Percentiles rank a stretch among this genome's conserved stretches.
Evolutionary conservation across 148 eudicot species (phyloP).

Genomic region (Rhododendron kiyosumense): DNA sequence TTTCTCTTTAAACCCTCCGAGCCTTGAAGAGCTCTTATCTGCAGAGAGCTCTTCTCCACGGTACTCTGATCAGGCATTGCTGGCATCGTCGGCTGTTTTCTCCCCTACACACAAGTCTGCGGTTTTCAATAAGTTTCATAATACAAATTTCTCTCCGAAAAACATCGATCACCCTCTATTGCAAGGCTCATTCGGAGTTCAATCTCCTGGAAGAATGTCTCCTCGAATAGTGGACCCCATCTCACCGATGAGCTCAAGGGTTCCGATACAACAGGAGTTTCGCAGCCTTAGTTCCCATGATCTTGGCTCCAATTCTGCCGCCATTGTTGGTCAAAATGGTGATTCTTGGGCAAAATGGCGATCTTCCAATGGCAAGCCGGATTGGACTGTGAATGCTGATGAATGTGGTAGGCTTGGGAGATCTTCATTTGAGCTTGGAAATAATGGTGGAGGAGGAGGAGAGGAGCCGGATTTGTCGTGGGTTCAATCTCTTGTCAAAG

Average conservation of each 20-base stretch:
- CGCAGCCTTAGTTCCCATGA: slow-evolving; percentile 75
- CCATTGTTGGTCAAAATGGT: slow-evolving; percentile 33
- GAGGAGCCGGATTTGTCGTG: slow-evolving; percentile 86
- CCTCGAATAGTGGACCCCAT: slow-evolving; percentile 61
- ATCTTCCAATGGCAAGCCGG: slow-evolving; percentile 39
- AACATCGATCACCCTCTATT: slow-evolving; percentile 36
- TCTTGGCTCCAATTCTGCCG: slow-evolving; percentile 38
- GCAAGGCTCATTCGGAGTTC: slow-evolving; percentile 31
- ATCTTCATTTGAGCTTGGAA: slow-evolving; percentile 51
- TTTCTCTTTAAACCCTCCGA: slow-evolving; percentile 40
- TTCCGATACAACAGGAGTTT: slow-evolving; percentile 43
- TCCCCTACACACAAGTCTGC: slow-evolving; percentile 62
- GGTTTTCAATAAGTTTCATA: slow-evolving; percentile 61
- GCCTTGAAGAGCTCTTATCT: slow-evolving; percentile 54
- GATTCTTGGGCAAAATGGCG: slow-evolving; percentile 47
- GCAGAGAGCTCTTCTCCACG: slow-evolving; percentile 59
- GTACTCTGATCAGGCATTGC: slow-evolving; percentile 34
- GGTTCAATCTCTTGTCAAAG: slow-evolving; percentile 78
- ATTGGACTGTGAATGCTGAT: slow-evolving; percentile 38
- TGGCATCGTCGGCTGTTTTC: slow-evolving; percentile 33
- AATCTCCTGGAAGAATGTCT: slow-evolving; percentile 58
- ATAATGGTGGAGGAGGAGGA: slow-evolving; percentile 14
- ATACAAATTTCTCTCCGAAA: slow-evolving; percentile 56
- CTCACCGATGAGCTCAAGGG: slow-evolving; percentile 59
- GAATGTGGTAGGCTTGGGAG: slow-evolving; percentile 46